These are phyloP conservation scores for Quercus berberidifolia DNA, from an alignment of 306 rosid species.

Conservation along the genomic window DNA sequence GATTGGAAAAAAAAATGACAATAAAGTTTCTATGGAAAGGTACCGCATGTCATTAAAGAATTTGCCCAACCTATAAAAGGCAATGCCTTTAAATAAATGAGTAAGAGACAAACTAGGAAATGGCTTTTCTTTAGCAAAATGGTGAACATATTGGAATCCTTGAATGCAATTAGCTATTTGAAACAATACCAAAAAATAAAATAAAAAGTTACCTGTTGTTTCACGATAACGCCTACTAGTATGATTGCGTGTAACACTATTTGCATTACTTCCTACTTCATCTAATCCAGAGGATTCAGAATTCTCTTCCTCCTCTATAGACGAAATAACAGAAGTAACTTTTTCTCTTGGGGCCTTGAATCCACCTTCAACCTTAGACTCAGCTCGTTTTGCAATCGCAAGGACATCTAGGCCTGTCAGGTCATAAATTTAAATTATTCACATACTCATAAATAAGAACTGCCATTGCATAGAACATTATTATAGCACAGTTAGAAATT, in stretches of 20 bases:
- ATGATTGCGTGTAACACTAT: constrained; percentile 19
- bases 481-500: neutral
- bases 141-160: neutral
- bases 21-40: too few relatives aligned
- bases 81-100: neutral
- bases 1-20: too few relatives aligned
- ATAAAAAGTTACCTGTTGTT: constrained; percentile 37
- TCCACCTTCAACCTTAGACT: constrained; percentile 42
- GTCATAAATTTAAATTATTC: neutral
- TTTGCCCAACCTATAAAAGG: neutral
- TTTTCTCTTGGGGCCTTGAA: constrained; percentile 80
- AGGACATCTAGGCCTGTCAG: constrained; percentile 80
- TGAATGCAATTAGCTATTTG: neutral
- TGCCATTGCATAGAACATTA: neutral
- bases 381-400: constrained; percentile 74
- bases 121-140: neutral
- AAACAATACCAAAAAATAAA: neutral
- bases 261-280: constrained; percentile 34
- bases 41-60: neutral
- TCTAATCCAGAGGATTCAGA: constrained; percentile 39
- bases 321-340: constrained; percentile 54
- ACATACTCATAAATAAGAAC: neutral
- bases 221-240: constrained; percentile 65
- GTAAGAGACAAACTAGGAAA: neutral
- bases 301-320: constrained; percentile 66